Evolutionary conservation across 805 yeast species (phyloP), one percentile per base, ranked within the genome.

Genomic region (Wickerhamiella spandovensis): DNA sequence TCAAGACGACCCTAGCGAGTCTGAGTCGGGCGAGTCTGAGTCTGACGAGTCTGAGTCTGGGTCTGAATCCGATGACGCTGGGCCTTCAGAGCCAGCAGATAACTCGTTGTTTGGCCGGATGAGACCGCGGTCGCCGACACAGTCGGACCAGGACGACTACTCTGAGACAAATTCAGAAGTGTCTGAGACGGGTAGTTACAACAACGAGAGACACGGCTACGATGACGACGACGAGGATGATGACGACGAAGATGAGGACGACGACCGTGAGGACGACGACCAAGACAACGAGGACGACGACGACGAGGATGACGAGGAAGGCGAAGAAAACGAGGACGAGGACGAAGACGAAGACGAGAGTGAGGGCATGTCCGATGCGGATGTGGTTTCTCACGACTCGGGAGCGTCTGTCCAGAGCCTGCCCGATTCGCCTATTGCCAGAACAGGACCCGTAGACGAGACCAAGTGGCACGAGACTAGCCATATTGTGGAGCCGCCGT

Each of bases 271-370:
- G 24, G 44, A 7, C 3, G 43, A 52, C 20, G 30, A 20, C 7
- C 48, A 43, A 18, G 48, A 44, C 1, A 49, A 47, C 2, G 48
- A 47, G n/a, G 30, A 39, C 9, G 35, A 44, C 22, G 47, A 47
- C 1, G 43, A 25, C 10, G 48, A 43, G 8, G 51, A 49, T 13
- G 43, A 42, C 4, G 35, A 38, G 9, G 28, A 17, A 22, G 46
- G 20, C 2, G 43, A 10, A 5, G 39, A 28, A n/a, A n/a, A n/a
- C n/a, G 25, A 32, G 15, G 46, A 15, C 12, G 44, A 41, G 41
- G 49, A 41, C 22, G 39, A 37, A n/a, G 44, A 21, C 9, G 43
- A 48, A 12, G 43, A 24, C 17, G 44, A 24, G 20, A 23, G 20
- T 20, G 15, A 28, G 15, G 32, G 12, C 12, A 28, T 28, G 32